Base-by-base conservation (phyloP, 495 filamentous ascomycete genomes). In the Aspergillus affinis region DNA sequence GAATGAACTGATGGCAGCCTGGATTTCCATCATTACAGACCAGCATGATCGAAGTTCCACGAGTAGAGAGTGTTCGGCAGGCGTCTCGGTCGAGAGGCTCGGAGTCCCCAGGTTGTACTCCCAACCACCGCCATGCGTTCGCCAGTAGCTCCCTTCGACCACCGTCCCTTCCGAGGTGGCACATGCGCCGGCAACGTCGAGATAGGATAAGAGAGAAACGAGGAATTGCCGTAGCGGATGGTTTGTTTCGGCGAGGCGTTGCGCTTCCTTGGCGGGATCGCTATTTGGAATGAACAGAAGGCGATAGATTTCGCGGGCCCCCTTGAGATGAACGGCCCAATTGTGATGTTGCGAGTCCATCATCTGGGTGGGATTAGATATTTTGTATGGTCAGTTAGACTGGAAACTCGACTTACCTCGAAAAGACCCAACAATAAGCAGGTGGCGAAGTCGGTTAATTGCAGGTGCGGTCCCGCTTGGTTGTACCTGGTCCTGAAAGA, bases 301-400 rank as follows among this genome's bases (percentile, higher is more conserved):
- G 30, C 73, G 71, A 51, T 76, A 78, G 32, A 78, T 78, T 48
- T 75, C 75, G 30, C 71, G 69, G 27, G 75, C 75, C 30, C 75
- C 75, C 62, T 78, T 69, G 12, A 78, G 69, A 52, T 78, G 75
- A 13, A 78, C 70, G 7, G 64, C 65, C 74, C 74, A 78, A 29
- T 78, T 76, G 45, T 72, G 63, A 29, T 78, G 64, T 55, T 78
- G 75, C 2, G 75, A 78, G 47, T 78, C 74, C 75, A 78, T 78
- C 75, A 78, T 78, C 75, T 78, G 36, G 8, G 32, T 19, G 6
- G 13, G 48, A 44, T 65, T 49, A 58, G 56, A 41, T 13, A 52
- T 27, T 7, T n/a, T 52, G 3, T 52, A 15, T 30, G 8, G 23
- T 9, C 21, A 9, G 17, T 8, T 32, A 26, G 23, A n/a, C 23